A percentile compares a stretch with the other conserved stretches of the same genome.
Conservation (phyloP, 352 stramenopile genomes). For the Phytophthora pisi region DNA sequence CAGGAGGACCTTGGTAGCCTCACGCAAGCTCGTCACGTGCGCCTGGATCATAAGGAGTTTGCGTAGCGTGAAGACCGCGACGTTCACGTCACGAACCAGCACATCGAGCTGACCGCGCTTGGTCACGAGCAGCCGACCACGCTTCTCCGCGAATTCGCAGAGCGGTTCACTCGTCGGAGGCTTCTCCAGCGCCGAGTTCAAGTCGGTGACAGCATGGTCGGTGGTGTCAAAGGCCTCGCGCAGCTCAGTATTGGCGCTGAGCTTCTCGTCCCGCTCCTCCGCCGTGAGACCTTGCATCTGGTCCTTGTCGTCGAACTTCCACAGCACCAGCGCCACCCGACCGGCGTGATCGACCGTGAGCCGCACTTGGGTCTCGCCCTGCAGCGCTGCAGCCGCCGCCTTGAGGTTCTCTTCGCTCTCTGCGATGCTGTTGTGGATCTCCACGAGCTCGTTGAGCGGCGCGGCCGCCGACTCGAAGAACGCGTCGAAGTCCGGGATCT, state of each 20-base stretch:
- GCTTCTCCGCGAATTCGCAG: conserved; percentile 43
- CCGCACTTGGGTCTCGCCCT: conserved; percentile 54
- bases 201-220: conserved; percentile 23
- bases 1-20: conserved; percentile 49
- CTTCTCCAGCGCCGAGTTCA: conserved; percentile 47
- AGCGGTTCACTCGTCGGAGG: conserved; percentile 31
- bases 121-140: conserved; percentile 37
- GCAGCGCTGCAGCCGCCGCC: conserved; percentile 46
- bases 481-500: conserved; percentile 28
- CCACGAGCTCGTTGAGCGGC: conserved; percentile 32
- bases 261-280: conserved; percentile 25
- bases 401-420: conserved; percentile 66
- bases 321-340: conserved; percentile 41
- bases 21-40: conserved; percentile 38
- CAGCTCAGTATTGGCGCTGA: conserved; percentile 20
- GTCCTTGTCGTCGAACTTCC: conserved; percentile 56
- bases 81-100: conserved; percentile 29
- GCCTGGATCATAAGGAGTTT: conserved; percentile 50
- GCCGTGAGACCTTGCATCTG: conserved; percentile 39
- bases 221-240: conserved; percentile 17
- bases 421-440: conserved; percentile 54
- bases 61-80: conserved; percentile 33
- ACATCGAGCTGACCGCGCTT: conserved; percentile 30
- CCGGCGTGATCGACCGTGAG: conserved; percentile 30
- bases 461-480: conserved; percentile 29